A percentile compares a stretch with the other conserved stretches of the same genome.
phyloP scores from a whole-genome alignment of 805 yeast species.

The Ogataea ramenticola region DNA sequence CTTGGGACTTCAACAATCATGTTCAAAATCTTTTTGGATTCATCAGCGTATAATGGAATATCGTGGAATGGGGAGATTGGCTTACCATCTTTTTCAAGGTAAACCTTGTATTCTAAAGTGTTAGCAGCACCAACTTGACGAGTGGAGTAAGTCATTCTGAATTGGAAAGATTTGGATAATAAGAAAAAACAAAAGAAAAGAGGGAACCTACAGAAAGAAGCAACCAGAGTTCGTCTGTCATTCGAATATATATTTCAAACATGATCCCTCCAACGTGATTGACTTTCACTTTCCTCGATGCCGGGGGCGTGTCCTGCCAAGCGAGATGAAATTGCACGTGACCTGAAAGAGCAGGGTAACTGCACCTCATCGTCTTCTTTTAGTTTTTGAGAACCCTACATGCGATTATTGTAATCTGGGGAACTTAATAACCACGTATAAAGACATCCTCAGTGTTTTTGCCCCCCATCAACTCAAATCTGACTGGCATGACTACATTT shows the following conservation, averaged over 20 bases:
- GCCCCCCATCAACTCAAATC: no score
- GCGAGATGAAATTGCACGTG: not conserved
- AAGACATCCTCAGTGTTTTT: no score
- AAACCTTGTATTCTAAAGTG: conserved; percentile 90
- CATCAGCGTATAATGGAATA: conserved; percentile 87
- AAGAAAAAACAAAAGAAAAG: no score
- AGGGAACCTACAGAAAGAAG: no score
- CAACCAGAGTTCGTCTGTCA: no score
- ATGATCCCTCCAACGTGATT: no score
- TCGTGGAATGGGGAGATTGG: conserved; percentile 95
- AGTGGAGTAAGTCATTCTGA: conserved; percentile 65
- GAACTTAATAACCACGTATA: no score
- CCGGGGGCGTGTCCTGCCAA: not conserved
- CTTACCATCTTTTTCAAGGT: conserved; percentile 87
- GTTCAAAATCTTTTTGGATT: conserved; percentile 79
- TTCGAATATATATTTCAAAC: no score
- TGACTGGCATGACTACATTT: not conserved
- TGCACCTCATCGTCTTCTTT: no score
- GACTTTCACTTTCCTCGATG: no score
- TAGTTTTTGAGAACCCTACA: no score
- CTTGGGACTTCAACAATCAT: conserved; percentile 91
- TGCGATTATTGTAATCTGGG: no score
- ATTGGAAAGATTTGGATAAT: not conserved
- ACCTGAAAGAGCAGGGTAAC: not conserved
- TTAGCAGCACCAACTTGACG: conserved; percentile 95